phyloP scores from a whole-genome alignment of 495 filamentous ascomycete genomes.

The Diplogelasinospora grovesii region DNA sequence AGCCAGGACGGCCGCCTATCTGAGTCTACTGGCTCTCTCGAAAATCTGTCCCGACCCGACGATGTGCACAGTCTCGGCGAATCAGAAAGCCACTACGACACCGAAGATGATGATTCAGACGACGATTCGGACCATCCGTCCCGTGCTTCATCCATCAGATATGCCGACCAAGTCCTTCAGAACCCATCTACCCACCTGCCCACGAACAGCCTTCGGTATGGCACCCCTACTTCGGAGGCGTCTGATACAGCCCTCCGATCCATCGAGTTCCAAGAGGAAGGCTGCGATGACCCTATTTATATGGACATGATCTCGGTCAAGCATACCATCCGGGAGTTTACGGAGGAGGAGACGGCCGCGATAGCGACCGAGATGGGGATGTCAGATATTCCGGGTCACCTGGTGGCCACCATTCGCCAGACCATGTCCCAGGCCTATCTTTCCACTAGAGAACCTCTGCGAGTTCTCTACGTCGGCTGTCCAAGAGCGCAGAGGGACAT shows the following conservation, averaged over 20 bases:
- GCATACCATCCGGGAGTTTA: slow-evolving; percentile 55
- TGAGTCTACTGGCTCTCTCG: slow-evolving; percentile 47
- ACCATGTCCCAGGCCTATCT: slow-evolving; percentile 63
- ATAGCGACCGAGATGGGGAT: slow-evolving; percentile 37
- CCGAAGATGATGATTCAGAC: slow-evolving; percentile 31
- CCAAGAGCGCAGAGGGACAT: slow-evolving; percentile 58
- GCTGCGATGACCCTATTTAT: slow-evolving; percentile 33
- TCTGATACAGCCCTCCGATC: slow-evolving; percentile 25
- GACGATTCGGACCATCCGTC: slow-evolving; percentile 40
- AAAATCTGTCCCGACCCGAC: slow-evolving; percentile 39
- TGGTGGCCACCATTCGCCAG: slow-evolving; percentile 59
- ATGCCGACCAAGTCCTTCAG: slow-evolving; percentile 31
- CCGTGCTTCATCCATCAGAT: slow-evolving; percentile 32
- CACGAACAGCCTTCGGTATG: slow-evolving; percentile 31
- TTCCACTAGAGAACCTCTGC: slow-evolving; percentile 57
- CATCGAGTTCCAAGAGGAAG: slow-evolving; percentile 58
- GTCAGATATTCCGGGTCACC: slow-evolving; percentile 24
- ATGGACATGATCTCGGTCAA: slow-evolving; percentile 53
- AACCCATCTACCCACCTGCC: slow-evolving; percentile 37
- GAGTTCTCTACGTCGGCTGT: slow-evolving; percentile 63
- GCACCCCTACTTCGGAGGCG: slow-evolving; percentile 9
- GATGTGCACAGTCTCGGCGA: slow-evolving; percentile 50
- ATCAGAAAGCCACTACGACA: slow-evolving; percentile 37
- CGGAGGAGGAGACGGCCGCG: slow-evolving; percentile 43
- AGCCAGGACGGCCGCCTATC: slow-evolving; percentile 41